These are phyloP conservation scores for Dictyostelium purpureum DNA, from an alignment of 78 protist genomes.

Conservation along the genomic window DNA sequence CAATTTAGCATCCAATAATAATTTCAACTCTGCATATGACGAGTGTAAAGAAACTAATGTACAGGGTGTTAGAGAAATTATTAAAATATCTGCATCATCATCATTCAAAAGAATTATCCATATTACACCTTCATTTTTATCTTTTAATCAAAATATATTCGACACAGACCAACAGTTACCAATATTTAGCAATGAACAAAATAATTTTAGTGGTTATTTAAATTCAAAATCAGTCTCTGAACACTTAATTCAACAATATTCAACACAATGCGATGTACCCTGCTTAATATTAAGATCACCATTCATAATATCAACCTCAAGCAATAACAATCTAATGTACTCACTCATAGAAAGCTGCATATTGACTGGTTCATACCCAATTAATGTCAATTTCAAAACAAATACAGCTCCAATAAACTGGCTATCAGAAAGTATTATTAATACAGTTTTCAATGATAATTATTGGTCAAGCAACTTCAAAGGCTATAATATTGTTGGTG, in stretches of 20 bases:
- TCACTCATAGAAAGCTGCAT: too few species aligned
- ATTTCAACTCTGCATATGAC: background rate
- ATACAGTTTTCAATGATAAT: background rate
- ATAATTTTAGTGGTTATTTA: too few species aligned
- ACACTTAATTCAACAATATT: background rate
- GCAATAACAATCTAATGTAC: too few species aligned
- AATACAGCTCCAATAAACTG: background rate
- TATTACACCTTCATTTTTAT: slow-evolving; percentile 22
- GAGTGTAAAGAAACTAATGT: background rate
- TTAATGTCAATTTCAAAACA: background rate
- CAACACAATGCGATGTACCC: background rate
- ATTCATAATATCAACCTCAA: background rate
- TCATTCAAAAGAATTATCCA: background rate
- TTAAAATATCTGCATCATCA: background rate
- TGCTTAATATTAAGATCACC: slow-evolving; percentile 13
- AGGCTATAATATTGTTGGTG: too few species aligned
- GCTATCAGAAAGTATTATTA: background rate
- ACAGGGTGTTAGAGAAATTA: background rate
- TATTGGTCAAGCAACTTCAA: too few species aligned
- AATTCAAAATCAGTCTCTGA: slow-evolving; percentile 40
- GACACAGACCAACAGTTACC: slow-evolving; percentile 5
- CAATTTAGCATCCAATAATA: background rate
- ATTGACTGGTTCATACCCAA: background rate
- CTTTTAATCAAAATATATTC: slow-evolving; percentile 3
- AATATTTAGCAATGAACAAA: too few species aligned